Evolutionary conservation across 768 basidiomycete species (phyloP).

Genomic region (Tephrocybe sp.): DNA sequence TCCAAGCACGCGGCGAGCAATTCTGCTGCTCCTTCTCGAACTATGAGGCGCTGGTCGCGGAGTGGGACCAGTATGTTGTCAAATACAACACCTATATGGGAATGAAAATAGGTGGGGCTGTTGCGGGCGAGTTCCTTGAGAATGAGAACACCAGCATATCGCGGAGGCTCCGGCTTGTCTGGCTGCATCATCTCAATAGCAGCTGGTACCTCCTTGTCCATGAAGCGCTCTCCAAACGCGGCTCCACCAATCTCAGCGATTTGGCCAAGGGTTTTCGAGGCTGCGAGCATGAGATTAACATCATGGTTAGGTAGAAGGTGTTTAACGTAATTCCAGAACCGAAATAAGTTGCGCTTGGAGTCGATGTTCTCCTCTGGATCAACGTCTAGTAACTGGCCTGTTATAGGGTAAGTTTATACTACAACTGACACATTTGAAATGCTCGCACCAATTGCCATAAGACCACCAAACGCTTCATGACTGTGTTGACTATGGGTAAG

Average conservation of each 20-base stretch:
- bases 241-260: conserved; percentile 84
- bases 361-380: conserved; percentile 82
- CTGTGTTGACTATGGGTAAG: conserved; percentile 80
- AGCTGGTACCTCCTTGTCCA: conserved; percentile 85
- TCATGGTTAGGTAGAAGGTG: conserved; percentile 89
- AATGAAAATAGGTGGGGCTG: conserved; percentile 84
- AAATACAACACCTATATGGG: conserved; percentile 84
- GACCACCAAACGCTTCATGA: conserved; percentile 81
- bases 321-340: conserved; percentile 92
- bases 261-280: conserved; percentile 88
- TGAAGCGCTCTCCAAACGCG: conserved; percentile 84
- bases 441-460: conserved; percentile 80
- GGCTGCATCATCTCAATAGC: conserved; percentile 80
- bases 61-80: conserved; percentile 92
- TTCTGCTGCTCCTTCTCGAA: conserved; percentile 91
- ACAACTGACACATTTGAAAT: not conserved
- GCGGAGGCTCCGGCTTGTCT: conserved; percentile 78
- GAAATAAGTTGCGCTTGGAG: conserved; percentile 77
- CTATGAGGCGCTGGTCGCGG: conserved; percentile 85
- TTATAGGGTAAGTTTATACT: conserved; percentile 8
- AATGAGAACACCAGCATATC: conserved; percentile 93
- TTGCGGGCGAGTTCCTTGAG: conserved; percentile 91
- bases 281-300: conserved; percentile 90
- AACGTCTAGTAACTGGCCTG: conserved; percentile 74
- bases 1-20: conserved; percentile 91